These are phyloP conservation scores for Wilcoxina mikolae DNA, from an alignment of 495 filamentous ascomycete genomes.

Conservation along the genomic window DNA sequence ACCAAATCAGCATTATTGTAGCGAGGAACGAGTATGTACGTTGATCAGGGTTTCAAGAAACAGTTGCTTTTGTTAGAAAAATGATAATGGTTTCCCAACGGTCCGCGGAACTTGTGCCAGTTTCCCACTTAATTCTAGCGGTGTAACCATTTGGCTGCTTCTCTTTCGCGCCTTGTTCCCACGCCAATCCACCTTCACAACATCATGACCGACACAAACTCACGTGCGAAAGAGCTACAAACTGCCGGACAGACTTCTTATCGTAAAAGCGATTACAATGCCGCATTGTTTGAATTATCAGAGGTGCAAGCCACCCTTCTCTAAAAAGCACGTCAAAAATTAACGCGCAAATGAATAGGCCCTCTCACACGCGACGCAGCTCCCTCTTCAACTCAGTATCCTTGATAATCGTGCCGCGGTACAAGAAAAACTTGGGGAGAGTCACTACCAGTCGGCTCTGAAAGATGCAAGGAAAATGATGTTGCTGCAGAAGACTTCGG, in stretches of 20 bases:
- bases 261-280: background rate
- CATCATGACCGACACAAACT: background rate
- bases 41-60: too few species aligned
- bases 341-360: background rate
- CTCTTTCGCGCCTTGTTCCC: too few species aligned
- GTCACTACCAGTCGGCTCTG: constrained; percentile 38
- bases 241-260: background rate
- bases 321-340: background rate
- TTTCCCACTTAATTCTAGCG: too few species aligned
- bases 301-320: background rate
- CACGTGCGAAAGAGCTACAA: background rate
- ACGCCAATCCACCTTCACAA: too few species aligned
- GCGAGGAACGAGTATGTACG: too few species aligned
- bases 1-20: too few species aligned
- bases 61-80: too few species aligned
- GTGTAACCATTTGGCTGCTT: too few species aligned
- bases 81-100: too few species aligned
- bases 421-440: constrained; percentile 39
- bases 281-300: background rate
- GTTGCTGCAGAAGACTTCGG: constrained; percentile 35
- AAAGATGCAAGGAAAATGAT: constrained; percentile 49
- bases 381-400: constrained; percentile 29
- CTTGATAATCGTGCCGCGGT: constrained; percentile 48
- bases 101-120: too few species aligned
- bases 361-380: background rate